A percentile compares a stretch with the other conserved stretches of the same genome.
Evolutionary conservation across 139 green algal species (phyloP).

Genomic region (Astrephomene gubernaculifera): DNA sequence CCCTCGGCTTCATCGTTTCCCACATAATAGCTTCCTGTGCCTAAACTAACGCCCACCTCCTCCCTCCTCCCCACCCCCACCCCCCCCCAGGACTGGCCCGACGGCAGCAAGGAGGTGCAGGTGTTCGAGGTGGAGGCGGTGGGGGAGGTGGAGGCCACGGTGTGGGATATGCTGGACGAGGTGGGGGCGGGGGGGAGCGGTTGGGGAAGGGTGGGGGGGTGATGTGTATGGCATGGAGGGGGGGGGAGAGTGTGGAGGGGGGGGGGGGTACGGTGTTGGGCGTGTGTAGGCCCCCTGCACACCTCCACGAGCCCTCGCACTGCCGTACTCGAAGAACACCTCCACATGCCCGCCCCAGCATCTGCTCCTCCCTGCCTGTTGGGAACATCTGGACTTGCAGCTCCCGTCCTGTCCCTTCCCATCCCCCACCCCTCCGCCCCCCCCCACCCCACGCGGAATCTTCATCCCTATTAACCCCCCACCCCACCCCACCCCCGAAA

Average conservation of each 20-base stretch:
- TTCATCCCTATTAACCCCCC: too few relatives aligned
- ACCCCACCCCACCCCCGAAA: too few relatives aligned
- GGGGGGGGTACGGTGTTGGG: too few relatives aligned
- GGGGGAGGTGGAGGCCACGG: slow-evolving; percentile 28
- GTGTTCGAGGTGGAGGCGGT: slow-evolving; percentile 40
- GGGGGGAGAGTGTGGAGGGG: neutral
- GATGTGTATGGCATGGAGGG: too few relatives aligned
- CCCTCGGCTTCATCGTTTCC: too few relatives aligned
- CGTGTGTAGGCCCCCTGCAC: too few relatives aligned
- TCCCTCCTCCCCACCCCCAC: neutral
- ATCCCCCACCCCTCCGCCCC: neutral
- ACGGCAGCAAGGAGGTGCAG: slow-evolving; percentile 35
- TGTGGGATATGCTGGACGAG: slow-evolving; percentile 42
- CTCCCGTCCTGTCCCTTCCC: neutral
- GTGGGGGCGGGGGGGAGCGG: neutral
- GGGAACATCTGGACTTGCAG: too few relatives aligned
- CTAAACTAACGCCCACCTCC: neutral
- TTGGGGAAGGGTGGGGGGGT: neutral
- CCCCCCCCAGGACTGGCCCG: slow-evolving; percentile 35
- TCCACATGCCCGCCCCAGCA: too few relatives aligned
- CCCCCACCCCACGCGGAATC: too few relatives aligned
- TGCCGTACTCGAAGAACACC: too few relatives aligned
- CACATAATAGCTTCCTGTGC: too few relatives aligned
- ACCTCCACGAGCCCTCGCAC: too few relatives aligned
- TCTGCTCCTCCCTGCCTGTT: neutral